These are phyloP conservation scores for Phytomonas sp. DNA, from an alignment of 208 protist genomes.

Conservation along the genomic window DNA sequence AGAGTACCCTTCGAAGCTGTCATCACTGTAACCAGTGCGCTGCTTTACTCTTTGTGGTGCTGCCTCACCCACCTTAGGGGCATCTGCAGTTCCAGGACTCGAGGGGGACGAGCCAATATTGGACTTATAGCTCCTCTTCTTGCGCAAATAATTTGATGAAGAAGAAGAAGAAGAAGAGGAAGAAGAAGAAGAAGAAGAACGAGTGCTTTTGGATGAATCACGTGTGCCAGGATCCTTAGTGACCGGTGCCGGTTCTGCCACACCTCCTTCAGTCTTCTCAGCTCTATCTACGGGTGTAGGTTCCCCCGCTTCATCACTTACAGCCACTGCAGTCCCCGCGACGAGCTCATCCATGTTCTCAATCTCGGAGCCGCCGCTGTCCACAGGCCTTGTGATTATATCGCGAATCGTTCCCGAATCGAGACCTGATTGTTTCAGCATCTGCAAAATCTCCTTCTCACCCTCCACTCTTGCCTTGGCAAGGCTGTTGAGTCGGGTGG, in stretches of 20 bases:
- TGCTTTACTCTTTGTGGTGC: background rate
- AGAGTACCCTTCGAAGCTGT: conserved; percentile 28
- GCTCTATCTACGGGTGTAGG: background rate
- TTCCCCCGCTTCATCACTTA: background rate
- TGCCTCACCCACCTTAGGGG: background rate
- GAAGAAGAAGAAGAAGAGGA: background rate
- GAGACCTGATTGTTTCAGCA: conserved; percentile 58
- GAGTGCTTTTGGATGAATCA: background rate
- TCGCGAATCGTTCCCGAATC: conserved; percentile 41
- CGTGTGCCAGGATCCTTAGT: background rate
- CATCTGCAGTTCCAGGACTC: background rate
- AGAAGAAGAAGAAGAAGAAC: background rate
- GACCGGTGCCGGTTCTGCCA: background rate
- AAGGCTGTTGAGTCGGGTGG: conserved; percentile 52
- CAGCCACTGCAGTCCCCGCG: background rate
- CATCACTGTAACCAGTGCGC: conserved; percentile 19
- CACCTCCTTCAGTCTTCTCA: conserved; percentile 3
- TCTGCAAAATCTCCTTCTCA: conserved; percentile 58
- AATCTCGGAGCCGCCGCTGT: background rate
- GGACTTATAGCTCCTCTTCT: background rate
- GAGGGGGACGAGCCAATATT: background rate
- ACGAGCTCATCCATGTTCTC: background rate
- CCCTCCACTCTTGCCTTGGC: conserved; percentile 46
- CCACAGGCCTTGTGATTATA: conserved; percentile 17
- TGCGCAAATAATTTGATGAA: too few relatives aligned